Base-by-base conservation (phyloP, 129 eudicot species). In the Lactuca saligna region DNA sequence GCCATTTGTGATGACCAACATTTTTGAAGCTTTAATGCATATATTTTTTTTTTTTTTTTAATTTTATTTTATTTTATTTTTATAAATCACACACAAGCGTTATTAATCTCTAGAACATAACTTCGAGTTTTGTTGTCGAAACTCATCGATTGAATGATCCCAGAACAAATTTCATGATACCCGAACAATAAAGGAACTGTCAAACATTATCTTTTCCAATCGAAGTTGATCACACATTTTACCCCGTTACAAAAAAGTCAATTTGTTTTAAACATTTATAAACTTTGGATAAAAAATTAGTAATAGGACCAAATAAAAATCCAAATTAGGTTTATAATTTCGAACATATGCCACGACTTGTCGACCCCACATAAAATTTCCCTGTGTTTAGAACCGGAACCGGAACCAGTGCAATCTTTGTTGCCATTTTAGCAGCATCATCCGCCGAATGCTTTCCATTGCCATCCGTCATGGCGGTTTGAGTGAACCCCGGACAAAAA, bases 401-500 rank as follows among this genome's bases (percentile, higher is more conserved):
- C 5, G 86, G 90, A 55, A 84, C 81, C 85, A 92, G 57, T 1
- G 74, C 86, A 7, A 88, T 59, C 0, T 39, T 46, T 9, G 76
- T 83, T 4, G 67, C 98, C 54, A 92, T 31, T 42, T 81, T 73
- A 0, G 95, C 98, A 3, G 86, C 96, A 2, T 37, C 88, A 59
- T 81, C 82, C 0, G 96, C 86, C 2, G 95, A 82, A 49, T 80
- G 81, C n/a, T 79, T 79, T 3, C 98, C 98, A 7, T 83, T 83
- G 11, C 96, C 98, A 4, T 84, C 79, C 0, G 98, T 92, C 96
- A 92, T 92, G 3, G 89, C 48, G 2, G 98, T 92, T 48, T 79
- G 96, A 68, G 98, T 92, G 65, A 82, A 86, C 7, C 98, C 98
- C 0, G 98, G 98, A 75, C 98, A 92, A 39, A 84, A 92, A 54